Conservation (phyloP, 2,329 filamentous ascomycete species). For the Exophiala sideris region DNA sequence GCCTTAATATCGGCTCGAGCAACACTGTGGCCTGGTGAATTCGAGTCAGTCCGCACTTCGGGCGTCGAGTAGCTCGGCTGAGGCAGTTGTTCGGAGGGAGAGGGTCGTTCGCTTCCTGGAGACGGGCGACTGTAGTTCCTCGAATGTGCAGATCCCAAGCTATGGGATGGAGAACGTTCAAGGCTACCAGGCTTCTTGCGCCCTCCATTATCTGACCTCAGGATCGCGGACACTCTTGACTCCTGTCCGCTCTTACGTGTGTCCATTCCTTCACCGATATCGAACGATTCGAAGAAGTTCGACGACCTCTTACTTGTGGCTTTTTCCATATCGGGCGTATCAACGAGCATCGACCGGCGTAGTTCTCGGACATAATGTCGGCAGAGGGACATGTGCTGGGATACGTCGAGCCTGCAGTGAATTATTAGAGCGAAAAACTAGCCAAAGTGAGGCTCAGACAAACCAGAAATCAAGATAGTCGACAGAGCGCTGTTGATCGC, state of each 20-base stretch:
- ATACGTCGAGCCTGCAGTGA: constrained; percentile 83
- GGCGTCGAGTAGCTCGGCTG: constrained; percentile 61
- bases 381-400: constrained; percentile 95
- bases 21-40: constrained; percentile 78
- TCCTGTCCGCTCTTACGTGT: constrained; percentile 69
- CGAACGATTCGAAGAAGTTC: constrained; percentile 67
- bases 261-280: constrained; percentile 56
- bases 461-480: constrained; percentile 99
- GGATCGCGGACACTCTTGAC: constrained; percentile 84
- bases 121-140: constrained; percentile 23
- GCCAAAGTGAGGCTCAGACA: constrained; percentile 31
- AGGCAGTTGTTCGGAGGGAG: constrained; percentile 47
- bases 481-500: constrained; percentile 94
- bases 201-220: constrained; percentile 53
- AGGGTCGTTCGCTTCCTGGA: constrained; percentile 27
- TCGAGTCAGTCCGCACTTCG: constrained; percentile 68
- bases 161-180: constrained; percentile 32
- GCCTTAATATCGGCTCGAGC: constrained; percentile 85
- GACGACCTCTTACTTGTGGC: constrained; percentile 80
- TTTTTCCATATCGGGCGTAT: constrained; percentile 86
- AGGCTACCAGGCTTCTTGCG: constrained; percentile 37
- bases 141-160: constrained; percentile 46
- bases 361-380: constrained; percentile 96
- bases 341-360: constrained; percentile 84
- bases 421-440: background rate